Evolutionary conservation across 1,284 basidiomycete species (phyloP), one percentile per base, ranked within the genome.

Genomic region (Cutaneotrichosporon sp.): DNA sequence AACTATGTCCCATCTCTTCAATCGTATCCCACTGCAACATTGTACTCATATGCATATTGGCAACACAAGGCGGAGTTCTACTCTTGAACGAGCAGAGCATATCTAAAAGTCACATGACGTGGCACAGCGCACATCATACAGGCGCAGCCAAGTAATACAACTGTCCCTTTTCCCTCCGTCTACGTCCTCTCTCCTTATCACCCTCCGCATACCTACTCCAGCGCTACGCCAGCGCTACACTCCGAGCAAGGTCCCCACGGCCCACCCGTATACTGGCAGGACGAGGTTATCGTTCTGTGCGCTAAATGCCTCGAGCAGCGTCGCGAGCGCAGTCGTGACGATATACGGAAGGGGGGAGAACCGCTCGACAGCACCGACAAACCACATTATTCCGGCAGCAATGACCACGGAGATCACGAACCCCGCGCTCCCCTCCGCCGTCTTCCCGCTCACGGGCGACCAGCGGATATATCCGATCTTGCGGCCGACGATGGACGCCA

Each of bases 241-340:
- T 5, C 66, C 68, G 16, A 73, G 52, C 38, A 73, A 47, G 8
- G 63, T 67, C 12, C 75, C 72, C 12, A 77, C 56, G 2, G 75
- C 72, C 89, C 90, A 94, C 76, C 89, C 84, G 70, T 87, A 93
- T 72, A 93, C 76, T 20, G 90, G 90, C 55, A 94, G 75, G 29
- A 89, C 89, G 61, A 97, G 78, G 71, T 97, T 97, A 75, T 97
- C 92, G 74, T 97, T 96, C 74, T 97, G 92, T 66, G 86, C 84
- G 19, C 87, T 89, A 51, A 91, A 76, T 16, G 89, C 92, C 74
- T 97, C 92, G 61, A 96, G 79, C 47, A 88, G 70, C 3, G 84
- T 84, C 2, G 85, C 80, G 49, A 88, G 70, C 14, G 75, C 73
- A 19, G 84, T 80, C n/a, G 85, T 63, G 29, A 70, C 32, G 3